Conservation (phyloP, 179 eudicot genomes). For the Carnegiea gigantea region DNA sequence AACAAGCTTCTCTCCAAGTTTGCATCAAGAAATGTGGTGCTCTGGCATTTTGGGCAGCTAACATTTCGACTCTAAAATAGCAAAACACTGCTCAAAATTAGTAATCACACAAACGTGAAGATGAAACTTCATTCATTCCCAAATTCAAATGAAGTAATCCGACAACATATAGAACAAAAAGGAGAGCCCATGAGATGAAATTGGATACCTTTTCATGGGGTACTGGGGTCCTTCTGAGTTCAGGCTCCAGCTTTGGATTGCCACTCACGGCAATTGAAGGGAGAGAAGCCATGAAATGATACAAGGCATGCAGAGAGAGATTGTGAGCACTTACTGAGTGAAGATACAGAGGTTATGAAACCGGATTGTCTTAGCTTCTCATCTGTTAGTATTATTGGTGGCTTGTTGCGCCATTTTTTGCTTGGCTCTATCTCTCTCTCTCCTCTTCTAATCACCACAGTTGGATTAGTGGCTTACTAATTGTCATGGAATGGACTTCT, state of each 20-base stretch:
- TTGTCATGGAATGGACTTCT: neutral
- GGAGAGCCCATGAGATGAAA: neutral
- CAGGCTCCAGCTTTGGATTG: conserved; percentile 43
- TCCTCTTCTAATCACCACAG: neutral
- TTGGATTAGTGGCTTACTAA: neutral
- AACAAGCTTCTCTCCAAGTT: conserved; percentile 32
- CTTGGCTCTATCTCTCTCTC: neutral
- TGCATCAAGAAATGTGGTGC: conserved; percentile 33
- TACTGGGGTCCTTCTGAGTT: conserved; percentile 22
- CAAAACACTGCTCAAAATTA: conserved; percentile 23
- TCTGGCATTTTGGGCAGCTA: conserved; percentile 33
- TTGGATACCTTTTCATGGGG: conserved; percentile 31
- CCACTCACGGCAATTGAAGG: conserved; percentile 36
- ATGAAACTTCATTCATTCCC: neutral
- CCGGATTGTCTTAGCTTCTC: conserved; percentile 15
- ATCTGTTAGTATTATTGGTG: conserved; percentile 3
- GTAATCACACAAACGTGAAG: neutral
- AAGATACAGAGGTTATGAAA: neutral
- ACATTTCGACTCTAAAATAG: conserved; percentile 36
- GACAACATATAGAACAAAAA: neutral
- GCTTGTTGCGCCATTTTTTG: too few relatives aligned
- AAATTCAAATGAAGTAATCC: neutral
- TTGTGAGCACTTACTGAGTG: neutral
- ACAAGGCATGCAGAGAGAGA: neutral
- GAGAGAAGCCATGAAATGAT: conserved; percentile 36